Base-by-base conservation (phyloP, 2,329 filamentous ascomycete genomes). In the Parastagonospora avenae region DNA sequence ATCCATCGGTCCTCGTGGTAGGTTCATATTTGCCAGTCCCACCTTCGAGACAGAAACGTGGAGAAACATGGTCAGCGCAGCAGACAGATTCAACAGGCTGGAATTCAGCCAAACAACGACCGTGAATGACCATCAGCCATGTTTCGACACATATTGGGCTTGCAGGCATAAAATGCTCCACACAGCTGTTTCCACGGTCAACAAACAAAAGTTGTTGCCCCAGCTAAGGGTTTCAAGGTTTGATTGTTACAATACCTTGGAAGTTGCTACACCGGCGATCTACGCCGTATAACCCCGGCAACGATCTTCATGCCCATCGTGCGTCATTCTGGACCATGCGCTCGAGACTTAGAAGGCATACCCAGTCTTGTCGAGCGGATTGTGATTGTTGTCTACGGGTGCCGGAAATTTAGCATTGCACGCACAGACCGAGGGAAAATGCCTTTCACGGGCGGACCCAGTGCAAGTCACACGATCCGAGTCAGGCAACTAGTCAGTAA, bases 1-100 rank as follows among this genome's bases (percentile, higher is more conserved):
- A 60, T 59, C 19, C 50, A 46, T 52, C 38, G 49, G 50, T 36
- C n/a, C 37, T 38, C 32, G 41, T 49, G 39, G 15, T 40, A 45
- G 48, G 41, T 35, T 45, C n/a, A 15, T 32, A 33, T 54, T 50
- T 54, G 54, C 54, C 39, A 42, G 8, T n/a, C 8, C 30, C 27
- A 4, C 27, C 9, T n/a, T 27, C 9, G 12, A 12, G 12, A 11
- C 5, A 27, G 12, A 27, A 27, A 4, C 8, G 19, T 16, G 8
- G 27, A 39, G 11, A 27, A 2, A 19, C 11, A 28, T 12, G 37
- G 9, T n/a, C 16, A 11, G 19, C 9, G 37, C 16, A 39, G 36
- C 36, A 19, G 36, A 24, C 36, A 38, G 16, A 4, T 38, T 19
- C 3, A 9, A 12, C 8, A 11, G 12, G 35, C 30, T n/a, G 10